Conservation (phyloP, 1,284 basidiomycete genomes). For the Malassezia psittaci region DNA sequence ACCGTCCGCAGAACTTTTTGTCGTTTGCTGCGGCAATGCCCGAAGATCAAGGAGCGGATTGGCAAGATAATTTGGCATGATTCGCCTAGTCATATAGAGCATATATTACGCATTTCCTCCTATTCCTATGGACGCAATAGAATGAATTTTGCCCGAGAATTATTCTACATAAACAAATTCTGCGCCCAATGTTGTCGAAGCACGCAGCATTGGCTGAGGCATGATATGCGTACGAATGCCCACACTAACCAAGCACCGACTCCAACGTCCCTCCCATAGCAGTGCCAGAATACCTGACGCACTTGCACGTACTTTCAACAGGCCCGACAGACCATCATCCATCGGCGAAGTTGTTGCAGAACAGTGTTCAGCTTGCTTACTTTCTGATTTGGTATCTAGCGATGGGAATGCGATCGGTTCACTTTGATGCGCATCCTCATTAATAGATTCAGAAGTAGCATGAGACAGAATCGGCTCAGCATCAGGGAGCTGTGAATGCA, state of each 20-base stretch:
- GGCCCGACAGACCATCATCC: constrained; percentile 51
- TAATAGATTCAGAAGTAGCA: too few relatives aligned
- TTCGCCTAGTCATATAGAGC: not conserved
- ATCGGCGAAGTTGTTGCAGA: too few relatives aligned
- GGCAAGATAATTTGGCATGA: constrained; percentile 39
- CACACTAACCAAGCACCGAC: constrained; percentile 75
- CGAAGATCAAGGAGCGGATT: constrained; percentile 30
- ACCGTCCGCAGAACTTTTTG: constrained; percentile 57
- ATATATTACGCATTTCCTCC: not conserved
- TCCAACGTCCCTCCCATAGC: constrained; percentile 85
- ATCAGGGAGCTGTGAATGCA: too few relatives aligned
- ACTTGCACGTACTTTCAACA: constrained; percentile 77
- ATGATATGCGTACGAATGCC: constrained; percentile 73
- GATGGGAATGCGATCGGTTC: too few relatives aligned
- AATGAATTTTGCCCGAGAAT: not conserved
- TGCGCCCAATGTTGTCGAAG: not conserved
- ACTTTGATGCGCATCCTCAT: too few relatives aligned
- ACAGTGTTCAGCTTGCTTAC: too few relatives aligned
- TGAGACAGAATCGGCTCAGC: too few relatives aligned
- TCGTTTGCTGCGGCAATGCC: constrained; percentile 29
- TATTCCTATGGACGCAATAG: too few relatives aligned
- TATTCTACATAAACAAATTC: constrained; percentile 10
- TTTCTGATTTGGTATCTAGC: too few relatives aligned
- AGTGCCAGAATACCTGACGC: constrained; percentile 65
- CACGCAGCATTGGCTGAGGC: not conserved